Evolutionary conservation across 306 rosid species (phyloP).

Genomic region (Cicer judaicum): DNA sequence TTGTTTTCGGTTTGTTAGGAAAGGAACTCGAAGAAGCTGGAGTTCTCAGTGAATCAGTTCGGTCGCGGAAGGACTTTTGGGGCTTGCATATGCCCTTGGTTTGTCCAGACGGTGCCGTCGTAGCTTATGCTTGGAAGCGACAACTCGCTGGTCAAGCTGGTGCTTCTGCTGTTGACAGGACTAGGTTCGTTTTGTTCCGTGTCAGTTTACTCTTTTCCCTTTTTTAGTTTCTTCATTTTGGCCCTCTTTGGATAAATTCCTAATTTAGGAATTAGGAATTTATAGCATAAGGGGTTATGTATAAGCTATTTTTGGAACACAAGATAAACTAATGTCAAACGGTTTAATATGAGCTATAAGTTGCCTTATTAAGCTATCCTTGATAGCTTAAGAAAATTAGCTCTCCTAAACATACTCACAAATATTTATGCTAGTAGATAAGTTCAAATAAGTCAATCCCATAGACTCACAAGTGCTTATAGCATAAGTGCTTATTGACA

Average conservation of each 20-base stretch:
- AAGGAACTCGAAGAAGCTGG: conserved; percentile 86
- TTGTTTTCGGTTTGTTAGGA: conserved; percentile 52
- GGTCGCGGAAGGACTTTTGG: conserved; percentile 84
- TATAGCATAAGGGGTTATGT: no score
- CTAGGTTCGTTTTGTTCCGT: conserved; percentile 59
- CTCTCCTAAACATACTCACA: no score
- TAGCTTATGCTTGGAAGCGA: conserved; percentile 94
- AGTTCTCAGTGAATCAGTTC: conserved; percentile 75
- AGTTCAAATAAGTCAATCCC: no score
- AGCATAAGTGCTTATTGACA: neutral
- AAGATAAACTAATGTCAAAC: no score
- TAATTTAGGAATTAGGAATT: no score
- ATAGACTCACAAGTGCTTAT: no score
- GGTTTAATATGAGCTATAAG: no score
- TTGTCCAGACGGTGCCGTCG: conserved; percentile 92
- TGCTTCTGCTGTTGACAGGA: conserved; percentile 86
- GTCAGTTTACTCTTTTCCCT: neutral
- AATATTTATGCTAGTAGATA: no score
- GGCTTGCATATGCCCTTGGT: conserved; percentile 91
- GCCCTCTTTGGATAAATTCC: no score
- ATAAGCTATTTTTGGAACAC: no score
- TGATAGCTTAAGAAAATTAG: no score
- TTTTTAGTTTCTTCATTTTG: neutral
- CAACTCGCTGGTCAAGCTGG: conserved; percentile 96
- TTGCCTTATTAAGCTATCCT: no score